phyloP scores from a whole-genome alignment of 208 protist genomes.

The Porcisia deanei region DNA sequence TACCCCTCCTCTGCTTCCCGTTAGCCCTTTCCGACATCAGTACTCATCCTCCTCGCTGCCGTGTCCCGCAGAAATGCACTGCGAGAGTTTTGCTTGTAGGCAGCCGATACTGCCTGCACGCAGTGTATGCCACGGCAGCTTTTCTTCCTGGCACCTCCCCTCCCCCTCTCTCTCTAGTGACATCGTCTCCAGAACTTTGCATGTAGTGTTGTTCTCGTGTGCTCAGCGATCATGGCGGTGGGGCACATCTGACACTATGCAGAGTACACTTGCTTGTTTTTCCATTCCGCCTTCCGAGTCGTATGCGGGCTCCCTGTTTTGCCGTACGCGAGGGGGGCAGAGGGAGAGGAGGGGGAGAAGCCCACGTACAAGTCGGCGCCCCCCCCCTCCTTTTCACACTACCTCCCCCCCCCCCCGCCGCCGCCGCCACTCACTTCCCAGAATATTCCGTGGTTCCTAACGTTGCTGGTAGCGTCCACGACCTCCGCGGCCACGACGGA shows the following conservation, averaged over 20 bases:
- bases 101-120: background rate
- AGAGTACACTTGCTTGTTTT: too few relatives aligned
- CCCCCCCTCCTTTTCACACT: background rate
- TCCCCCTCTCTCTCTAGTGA: background rate
- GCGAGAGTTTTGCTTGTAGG: background rate
- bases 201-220: background rate
- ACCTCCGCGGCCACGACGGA: conserved; percentile 64
- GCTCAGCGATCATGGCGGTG: background rate
- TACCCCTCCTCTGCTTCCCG: background rate
- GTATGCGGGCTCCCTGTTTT: background rate
- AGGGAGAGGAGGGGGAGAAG: background rate
- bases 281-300: background rate
- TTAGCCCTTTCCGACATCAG: background rate
- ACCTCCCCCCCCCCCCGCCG: background rate
- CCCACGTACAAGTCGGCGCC: background rate
- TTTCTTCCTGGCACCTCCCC: background rate
- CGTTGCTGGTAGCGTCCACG: conserved; percentile 69
- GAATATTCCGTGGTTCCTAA: conserved; percentile 26
- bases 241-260: too few relatives aligned
- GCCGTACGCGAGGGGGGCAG: background rate
- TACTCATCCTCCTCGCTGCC: background rate
- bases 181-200: background rate
- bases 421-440: background rate
- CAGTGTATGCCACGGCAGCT: background rate
- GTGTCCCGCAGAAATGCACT: background rate